Evolutionary conservation across 306 rosid species (phyloP).

Genomic region (Vicia sativa): DNA sequence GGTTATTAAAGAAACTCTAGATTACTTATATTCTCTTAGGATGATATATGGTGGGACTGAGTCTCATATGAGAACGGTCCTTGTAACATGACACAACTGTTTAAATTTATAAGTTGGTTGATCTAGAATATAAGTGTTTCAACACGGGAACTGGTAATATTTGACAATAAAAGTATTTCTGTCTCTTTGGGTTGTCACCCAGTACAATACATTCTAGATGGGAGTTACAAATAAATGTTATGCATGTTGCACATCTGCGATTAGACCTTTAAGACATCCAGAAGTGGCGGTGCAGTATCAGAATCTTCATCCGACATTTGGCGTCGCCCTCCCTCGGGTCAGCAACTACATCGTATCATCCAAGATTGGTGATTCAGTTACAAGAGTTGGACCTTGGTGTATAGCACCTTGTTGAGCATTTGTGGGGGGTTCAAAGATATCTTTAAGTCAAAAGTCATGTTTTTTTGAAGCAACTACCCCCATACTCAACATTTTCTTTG

Average conservation of each 20-base stretch:
- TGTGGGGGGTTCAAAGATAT: constrained; percentile 72
- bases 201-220: constrained; percentile 1
- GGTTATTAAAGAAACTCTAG: background rate
- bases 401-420: constrained; percentile 65
- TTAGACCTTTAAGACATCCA: constrained; percentile 41
- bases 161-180: constrained; percentile 5
- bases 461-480: constrained; percentile 77
- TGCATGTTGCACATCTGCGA: constrained; percentile 37
- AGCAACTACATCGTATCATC: constrained; percentile 35
- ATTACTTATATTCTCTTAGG: constrained; percentile 22
- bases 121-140: constrained; percentile 13
- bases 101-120: constrained; percentile 24
- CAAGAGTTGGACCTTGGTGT: constrained; percentile 42
- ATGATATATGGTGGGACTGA: constrained; percentile 9
- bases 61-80: constrained; percentile 28
- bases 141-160: constrained; percentile 4
- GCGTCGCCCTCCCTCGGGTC: constrained; percentile 36
- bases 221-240: constrained; percentile 18
- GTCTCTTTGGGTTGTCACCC: constrained; percentile 18
- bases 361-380: constrained; percentile 39
- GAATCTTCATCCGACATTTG: constrained; percentile 29
- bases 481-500: constrained; percentile 99
- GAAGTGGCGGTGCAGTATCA: constrained; percentile 39
- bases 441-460: constrained; percentile 59
- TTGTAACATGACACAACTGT: background rate